Base-by-base conservation (phyloP, 2,329 filamentous ascomycete genomes). In the Alternaria burnsii region DNA sequence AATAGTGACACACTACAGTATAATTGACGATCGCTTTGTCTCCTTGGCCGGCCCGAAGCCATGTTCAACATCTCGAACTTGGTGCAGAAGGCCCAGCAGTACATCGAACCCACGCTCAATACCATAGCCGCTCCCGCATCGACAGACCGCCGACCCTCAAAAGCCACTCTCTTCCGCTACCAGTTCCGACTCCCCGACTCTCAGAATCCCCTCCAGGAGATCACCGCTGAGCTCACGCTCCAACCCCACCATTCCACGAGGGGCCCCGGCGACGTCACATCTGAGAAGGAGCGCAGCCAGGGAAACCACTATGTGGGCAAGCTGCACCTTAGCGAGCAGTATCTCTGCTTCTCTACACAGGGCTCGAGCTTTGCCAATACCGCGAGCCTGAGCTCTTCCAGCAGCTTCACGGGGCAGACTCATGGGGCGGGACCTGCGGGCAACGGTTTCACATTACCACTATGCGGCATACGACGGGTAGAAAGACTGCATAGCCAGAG, bases 331-430 rank as follows among this genome's bases (percentile, higher is more conserved):
- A 97, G 93, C 78, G 94, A 99, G 81, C 88, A 91, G 70, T 99
- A 91, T 80, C 88, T 99, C 71, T 98, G 94, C 84, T 99, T 99
- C 83, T 97, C 94, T 0, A 97, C 95, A 8, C 92, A 95, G 53
- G 89, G 92, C 16, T 91, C 93, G 10, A 96, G 93, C 81, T 97
- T 97, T 79, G 79, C 92, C 42, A 89, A 89, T 65, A 89, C 90
- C 0, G 91, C 94, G 16, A 97, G 89, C 77, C 88, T 91, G 20
- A 89, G 88, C 64, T 89, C 91, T 0, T 94, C 93, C 20, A 92
- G 90, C 47, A 88, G 88, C 59, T 98, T 96, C 80, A 96, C 93
- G 4, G 95, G 94, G 16, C 92, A 97, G 78, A 97, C 94, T 28
- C 91, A 97, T 75, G 93, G 95, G 60, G 92, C 92, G 22, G 95